Evolutionary conservation across 2,329 filamentous ascomycete species (phyloP), one percentile per base, ranked within the genome.

Genomic region (Cytospora paraplurivora): DNA sequence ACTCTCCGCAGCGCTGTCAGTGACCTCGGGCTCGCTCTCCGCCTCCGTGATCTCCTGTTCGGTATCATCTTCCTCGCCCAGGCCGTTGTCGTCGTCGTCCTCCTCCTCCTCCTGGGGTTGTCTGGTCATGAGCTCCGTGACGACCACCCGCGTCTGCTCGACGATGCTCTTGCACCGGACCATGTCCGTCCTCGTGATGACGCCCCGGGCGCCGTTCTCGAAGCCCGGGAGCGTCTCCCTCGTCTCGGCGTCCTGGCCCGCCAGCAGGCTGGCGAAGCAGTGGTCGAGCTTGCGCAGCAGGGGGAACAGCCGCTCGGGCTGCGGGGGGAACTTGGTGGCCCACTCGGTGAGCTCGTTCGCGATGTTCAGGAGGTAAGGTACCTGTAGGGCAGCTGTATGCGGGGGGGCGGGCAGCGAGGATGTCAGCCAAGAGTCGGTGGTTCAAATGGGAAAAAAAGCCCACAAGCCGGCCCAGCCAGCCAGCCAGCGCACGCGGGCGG

Each of bases 101-200:
- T 78, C 78, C n/a, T 76, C 75, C 3, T 75, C 76, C 2, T 79
- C 78, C 37, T 79, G 76, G 17, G 56, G 78, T 74, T 82, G 82
- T 60, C 78, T 80, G 65, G 82, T 84, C 79, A 92, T 83, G 17
- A 87, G 83, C 64, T 91, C 87, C 1, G 92, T 85, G 63, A 94
- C 85, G 6, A 86, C 75, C 8, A 92, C 77, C 33, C 93, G 82
- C 17, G 90, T 91, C 68, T 88, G 85, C 72, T 96, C 91, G 0
- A 93, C 90, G 35, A 96, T 78, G 71, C 91, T 91, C 72, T 91
- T 89, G 67, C 93, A 89, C 49, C 94, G 85, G 8, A 98, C 92
- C 82, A 95, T 96, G 74, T 97, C 92, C 0, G 91, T 94, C 19
- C 76, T 80, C 1, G 88, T 92, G 79, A 91, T 88, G 0, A 91